Conservation (phyloP, 2,329 filamentous ascomycete species). For the Trichoderma sp. region DNA sequence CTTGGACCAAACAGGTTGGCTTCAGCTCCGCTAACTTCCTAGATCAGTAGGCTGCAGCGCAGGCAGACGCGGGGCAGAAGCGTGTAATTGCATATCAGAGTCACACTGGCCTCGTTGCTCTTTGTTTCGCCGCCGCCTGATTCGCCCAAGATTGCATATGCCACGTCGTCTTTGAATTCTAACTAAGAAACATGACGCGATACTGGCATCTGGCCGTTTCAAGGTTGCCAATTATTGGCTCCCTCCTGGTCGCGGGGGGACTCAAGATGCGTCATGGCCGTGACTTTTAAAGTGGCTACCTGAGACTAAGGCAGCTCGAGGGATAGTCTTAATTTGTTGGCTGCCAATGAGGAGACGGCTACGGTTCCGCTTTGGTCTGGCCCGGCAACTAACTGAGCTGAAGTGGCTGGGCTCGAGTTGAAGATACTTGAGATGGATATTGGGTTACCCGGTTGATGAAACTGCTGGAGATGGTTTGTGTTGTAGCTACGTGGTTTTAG, state of each 20-base stretch:
- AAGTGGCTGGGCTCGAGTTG: background rate
- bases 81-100: background rate
- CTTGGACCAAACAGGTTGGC: background rate
- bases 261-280: background rate
- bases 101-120: background rate
- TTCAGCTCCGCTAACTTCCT: background rate
- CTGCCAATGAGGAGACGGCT: constrained; percentile 15
- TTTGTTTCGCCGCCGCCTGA: background rate
- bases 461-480: background rate
- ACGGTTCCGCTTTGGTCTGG: background rate
- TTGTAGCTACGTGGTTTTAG: background rate
- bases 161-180: background rate
- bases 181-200: background rate
- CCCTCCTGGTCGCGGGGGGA: background rate
- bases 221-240: background rate
- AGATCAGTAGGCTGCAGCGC: background rate
- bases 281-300: background rate
- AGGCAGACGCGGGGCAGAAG: constrained; percentile 13
- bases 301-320: background rate
- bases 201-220: background rate
- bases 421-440: background rate
- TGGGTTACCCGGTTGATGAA: background rate
- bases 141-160: background rate
- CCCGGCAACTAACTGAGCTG: background rate
- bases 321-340: constrained; percentile 24